phyloP scores from a whole-genome alignment of 2,329 filamentous ascomycete genomes.

The Penicillium sp. region DNA sequence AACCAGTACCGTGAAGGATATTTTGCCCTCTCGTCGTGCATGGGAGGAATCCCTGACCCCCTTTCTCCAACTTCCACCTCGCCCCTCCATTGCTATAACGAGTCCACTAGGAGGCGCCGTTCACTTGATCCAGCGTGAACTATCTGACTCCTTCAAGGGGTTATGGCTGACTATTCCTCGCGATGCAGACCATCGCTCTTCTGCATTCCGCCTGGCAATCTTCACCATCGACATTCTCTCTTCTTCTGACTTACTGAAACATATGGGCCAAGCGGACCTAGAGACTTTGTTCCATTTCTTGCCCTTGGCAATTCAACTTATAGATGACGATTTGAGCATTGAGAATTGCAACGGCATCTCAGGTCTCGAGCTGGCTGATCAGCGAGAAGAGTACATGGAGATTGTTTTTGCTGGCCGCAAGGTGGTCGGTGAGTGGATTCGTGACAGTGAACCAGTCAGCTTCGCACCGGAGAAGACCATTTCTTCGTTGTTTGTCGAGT shows the following conservation, averaged over 20 bases:
- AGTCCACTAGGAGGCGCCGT: constrained; percentile 63
- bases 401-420: constrained; percentile 46
- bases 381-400: constrained; percentile 46
- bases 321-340: constrained; percentile 53
- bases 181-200: constrained; percentile 62
- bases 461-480: constrained; percentile 15
- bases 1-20: constrained; percentile 28
- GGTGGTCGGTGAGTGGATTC: constrained; percentile 40
- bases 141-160: constrained; percentile 21
- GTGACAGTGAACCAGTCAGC: constrained; percentile 17
- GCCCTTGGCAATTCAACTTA: constrained; percentile 47
- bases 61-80: constrained; percentile 39
- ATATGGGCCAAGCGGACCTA: constrained; percentile 26
- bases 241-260: constrained; percentile 29
- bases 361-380: constrained; percentile 39
- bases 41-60: constrained; percentile 58
- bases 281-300: constrained; percentile 44
- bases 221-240: constrained; percentile 57
- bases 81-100: constrained; percentile 61
- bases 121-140: constrained; percentile 47
- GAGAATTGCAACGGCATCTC: constrained; percentile 49
- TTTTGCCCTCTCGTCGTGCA: constrained; percentile 55
- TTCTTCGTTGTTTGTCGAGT: constrained; percentile 19
- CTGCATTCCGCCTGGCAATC: constrained; percentile 64
- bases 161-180: constrained; percentile 37